Percentiles rank a stretch among this genome's conserved stretches.
Evolutionary conservation across 805 yeast genomes (phyloP).

Genomic region (Wickerhamiella kazuoi): DNA sequence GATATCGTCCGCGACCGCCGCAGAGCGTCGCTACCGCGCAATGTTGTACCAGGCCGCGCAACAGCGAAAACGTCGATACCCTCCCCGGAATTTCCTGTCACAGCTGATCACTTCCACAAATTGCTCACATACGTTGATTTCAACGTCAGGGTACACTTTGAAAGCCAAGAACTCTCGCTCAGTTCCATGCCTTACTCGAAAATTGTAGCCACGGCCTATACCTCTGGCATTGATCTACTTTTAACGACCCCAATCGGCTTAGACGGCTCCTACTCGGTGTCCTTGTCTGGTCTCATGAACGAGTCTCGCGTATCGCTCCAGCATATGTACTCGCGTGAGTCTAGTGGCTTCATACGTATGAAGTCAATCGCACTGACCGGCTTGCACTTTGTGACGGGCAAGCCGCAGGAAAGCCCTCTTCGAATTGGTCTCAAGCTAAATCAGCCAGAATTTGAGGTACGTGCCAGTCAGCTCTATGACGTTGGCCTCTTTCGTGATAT

Average conservation of each 20-base stretch:
- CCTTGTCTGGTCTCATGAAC: constrained; percentile 32
- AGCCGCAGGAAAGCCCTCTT: constrained; percentile 7
- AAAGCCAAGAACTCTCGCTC: constrained; percentile 53
- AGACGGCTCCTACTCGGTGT: constrained; percentile 16
- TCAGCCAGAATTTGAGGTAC: constrained; percentile 38
- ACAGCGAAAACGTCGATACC: neutral
- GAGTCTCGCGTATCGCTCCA: constrained; percentile 56
- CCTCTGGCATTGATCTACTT: constrained; percentile 49
- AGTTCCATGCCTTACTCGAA: constrained; percentile 92
- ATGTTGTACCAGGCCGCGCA: neutral
- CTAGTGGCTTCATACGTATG: constrained; percentile 36
- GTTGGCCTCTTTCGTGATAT: constrained; percentile 40
- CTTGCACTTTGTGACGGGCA: constrained; percentile 4
- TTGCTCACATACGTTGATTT: constrained; percentile 34
- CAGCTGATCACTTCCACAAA: neutral
- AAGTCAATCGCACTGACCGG: constrained; percentile 1
- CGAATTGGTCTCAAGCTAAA: constrained; percentile 30
- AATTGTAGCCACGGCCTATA: constrained; percentile 68
- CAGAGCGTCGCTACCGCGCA: neutral
- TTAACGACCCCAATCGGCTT: constrained; percentile 19
- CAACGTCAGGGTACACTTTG: constrained; percentile 45
- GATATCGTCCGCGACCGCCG: neutral
- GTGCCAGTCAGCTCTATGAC: constrained; percentile 76
- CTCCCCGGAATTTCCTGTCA: neutral
- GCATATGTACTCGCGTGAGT: constrained; percentile 79